These are phyloP conservation scores for Taiozyma sp. DNA, from an alignment of 1,139 yeast species.

Conservation along the genomic window DNA sequence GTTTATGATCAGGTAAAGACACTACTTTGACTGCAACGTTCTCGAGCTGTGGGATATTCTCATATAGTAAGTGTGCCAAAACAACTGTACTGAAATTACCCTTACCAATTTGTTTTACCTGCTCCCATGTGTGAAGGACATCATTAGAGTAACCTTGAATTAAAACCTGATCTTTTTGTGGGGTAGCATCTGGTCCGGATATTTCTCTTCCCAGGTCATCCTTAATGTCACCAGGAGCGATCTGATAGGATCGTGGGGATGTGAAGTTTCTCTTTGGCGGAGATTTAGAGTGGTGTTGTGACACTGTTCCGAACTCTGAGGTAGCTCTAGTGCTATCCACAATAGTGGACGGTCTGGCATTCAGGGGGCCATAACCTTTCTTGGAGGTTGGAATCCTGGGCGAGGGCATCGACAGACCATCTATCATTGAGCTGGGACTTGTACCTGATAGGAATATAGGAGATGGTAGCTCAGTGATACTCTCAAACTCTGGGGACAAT, in stretches of 20 bases:
- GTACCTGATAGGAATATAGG: constrained; percentile 14
- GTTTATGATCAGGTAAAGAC: constrained; percentile 22
- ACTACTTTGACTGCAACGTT: constrained; percentile 34
- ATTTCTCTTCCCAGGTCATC: constrained; percentile 1
- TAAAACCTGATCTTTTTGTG: neutral
- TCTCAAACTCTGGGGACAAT: constrained; percentile 20
- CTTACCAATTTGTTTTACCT: constrained; percentile 39
- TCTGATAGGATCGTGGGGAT: constrained; percentile 17
- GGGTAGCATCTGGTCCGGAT: neutral
- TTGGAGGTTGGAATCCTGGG: constrained; percentile 5
- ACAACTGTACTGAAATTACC: constrained; percentile 62
- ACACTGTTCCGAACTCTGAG: constrained; percentile 13
- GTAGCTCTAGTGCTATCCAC: constrained; percentile 5
- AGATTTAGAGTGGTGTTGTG: neutral
- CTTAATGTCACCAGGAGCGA: neutral
- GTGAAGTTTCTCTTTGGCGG: constrained; percentile 16
- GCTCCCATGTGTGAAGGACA: constrained; percentile 24
- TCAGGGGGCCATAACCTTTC: constrained; percentile 17
- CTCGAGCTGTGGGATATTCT: constrained; percentile 5
- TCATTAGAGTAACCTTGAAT: neutral
- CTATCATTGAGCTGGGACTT: neutral
- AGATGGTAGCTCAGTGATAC: constrained; percentile 23
- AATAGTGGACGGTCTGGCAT: constrained; percentile 12
- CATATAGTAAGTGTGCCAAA: constrained; percentile 32
- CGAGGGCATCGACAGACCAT: neutral